Conservation (phyloP, 1,284 basidiomycete genomes). For the Malassezia pachydermatis region DNA sequence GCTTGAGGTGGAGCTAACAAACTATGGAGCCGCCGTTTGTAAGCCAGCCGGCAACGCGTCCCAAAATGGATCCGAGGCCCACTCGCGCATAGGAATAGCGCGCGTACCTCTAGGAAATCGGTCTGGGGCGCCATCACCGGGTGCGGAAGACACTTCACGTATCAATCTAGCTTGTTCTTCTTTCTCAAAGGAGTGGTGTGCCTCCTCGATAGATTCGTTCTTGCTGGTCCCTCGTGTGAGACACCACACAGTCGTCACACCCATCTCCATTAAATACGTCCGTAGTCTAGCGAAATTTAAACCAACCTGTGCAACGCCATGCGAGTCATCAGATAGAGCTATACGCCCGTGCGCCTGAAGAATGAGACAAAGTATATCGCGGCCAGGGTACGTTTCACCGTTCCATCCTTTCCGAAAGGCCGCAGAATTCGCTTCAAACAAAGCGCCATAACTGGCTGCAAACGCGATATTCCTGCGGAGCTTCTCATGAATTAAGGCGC, state of each 20-base stretch:
- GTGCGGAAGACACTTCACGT: background rate
- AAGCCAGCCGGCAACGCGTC: background rate
- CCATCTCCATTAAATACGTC: slow-evolving; percentile 59
- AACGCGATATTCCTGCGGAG: slow-evolving; percentile 66
- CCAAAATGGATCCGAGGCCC: slow-evolving; percentile 11
- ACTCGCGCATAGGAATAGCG: background rate
- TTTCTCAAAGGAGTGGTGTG: no score
- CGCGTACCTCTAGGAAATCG: slow-evolving; percentile 12
- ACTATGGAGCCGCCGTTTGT: background rate
- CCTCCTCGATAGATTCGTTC: no score
- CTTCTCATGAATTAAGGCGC: slow-evolving; percentile 52
- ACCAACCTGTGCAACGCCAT: slow-evolving; percentile 77
- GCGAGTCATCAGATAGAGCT: slow-evolving; percentile 87
- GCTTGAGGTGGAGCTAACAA: background rate
- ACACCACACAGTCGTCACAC: slow-evolving; percentile 64
- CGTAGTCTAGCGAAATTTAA: slow-evolving; percentile 66
- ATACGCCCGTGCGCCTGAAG: slow-evolving; percentile 60
- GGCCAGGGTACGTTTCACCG: slow-evolving; percentile 65
- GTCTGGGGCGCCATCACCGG: background rate
- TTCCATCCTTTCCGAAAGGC: slow-evolving; percentile 85
- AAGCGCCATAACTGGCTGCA: slow-evolving; percentile 70
- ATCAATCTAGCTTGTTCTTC: background rate
- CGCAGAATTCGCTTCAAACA: slow-evolving; percentile 88
- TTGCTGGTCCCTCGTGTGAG: slow-evolving; percentile 44
- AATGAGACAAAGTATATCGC: slow-evolving; percentile 67